phyloP scores from a whole-genome alignment of 306 rosid species.

The Vicia villosa region DNA sequence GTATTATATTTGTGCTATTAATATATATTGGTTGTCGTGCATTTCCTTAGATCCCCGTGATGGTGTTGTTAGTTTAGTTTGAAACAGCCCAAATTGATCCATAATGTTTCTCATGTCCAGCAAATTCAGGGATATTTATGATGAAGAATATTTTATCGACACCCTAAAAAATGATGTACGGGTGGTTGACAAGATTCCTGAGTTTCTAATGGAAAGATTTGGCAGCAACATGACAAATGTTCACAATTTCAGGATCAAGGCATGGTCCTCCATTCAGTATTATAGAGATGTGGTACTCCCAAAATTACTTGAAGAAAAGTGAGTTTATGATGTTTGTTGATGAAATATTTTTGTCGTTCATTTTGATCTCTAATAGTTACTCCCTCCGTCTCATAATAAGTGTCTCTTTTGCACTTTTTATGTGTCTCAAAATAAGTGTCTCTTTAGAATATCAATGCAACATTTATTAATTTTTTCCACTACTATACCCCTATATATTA shows the following conservation, averaged over 20 bases:
- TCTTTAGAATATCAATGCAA: too few relatives aligned
- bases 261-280: constrained; percentile 84
- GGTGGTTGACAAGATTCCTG: constrained; percentile 82
- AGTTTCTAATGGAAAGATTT: constrained; percentile 90
- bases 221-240: constrained; percentile 91
- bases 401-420: too few relatives aligned
- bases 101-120: constrained; percentile 54
- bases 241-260: constrained; percentile 95
- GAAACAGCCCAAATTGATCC: constrained; percentile 39
- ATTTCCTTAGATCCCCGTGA: constrained; percentile 5
- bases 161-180: constrained; percentile 79
- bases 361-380: constrained; percentile 30
- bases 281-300: constrained; percentile 88
- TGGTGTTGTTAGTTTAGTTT: constrained; percentile 25
- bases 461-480: too few relatives aligned
- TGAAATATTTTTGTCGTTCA: constrained; percentile 21
- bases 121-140: constrained; percentile 88
- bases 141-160: constrained; percentile 73
- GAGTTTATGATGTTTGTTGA: constrained; percentile 42
- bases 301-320: constrained; percentile 92
- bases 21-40: constrained; percentile 15
- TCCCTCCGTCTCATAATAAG: too few relatives aligned
- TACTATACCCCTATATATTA: too few relatives aligned
- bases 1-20: constrained; percentile 7
- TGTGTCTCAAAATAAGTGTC: too few relatives aligned